Conservation (phyloP, 2,329 filamentous ascomycete species). For the Neonectria sp. region DNA sequence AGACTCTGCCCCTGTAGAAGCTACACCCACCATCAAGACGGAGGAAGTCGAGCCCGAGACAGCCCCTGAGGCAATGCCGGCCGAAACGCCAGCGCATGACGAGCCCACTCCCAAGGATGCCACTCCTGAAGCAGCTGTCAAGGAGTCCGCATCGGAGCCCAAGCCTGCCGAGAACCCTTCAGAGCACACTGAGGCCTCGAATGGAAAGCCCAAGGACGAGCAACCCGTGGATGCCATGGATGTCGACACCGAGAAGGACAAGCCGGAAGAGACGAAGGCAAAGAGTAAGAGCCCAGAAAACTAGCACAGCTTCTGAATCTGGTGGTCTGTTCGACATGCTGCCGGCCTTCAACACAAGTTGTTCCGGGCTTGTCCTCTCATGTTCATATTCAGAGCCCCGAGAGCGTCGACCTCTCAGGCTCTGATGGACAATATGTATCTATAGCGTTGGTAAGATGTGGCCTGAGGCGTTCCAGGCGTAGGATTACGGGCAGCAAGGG, state of each 20-base stretch:
- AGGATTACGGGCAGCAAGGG: constrained; percentile 38
- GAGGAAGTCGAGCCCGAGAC: constrained; percentile 43
- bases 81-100: constrained; percentile 41
- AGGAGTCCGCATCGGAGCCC: constrained; percentile 36
- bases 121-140: constrained; percentile 24
- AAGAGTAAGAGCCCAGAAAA: constrained; percentile 46
- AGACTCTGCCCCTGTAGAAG: constrained; percentile 50
- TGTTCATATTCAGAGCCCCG: constrained; percentile 13
- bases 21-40: constrained; percentile 43
- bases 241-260: constrained; percentile 52
- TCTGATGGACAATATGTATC: constrained; percentile 32
- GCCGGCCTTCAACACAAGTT: constrained; percentile 34
- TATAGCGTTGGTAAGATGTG: constrained; percentile 36
- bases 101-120: constrained; percentile 29
- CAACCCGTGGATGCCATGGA: constrained; percentile 52
- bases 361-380: constrained; percentile 24
- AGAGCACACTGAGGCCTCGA: constrained; percentile 31
- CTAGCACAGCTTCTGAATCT: constrained; percentile 28
- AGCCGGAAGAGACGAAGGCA: constrained; percentile 45
- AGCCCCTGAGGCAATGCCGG: constrained; percentile 25
- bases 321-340: constrained; percentile 31
- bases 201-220: constrained; percentile 40
- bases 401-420: not conserved
- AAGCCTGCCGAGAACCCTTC: constrained; percentile 38
- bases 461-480: constrained; percentile 48